phyloP scores from a whole-genome alignment of 371 early-diverging fungal genomes.

The Apophysomyces variabilis region DNA sequence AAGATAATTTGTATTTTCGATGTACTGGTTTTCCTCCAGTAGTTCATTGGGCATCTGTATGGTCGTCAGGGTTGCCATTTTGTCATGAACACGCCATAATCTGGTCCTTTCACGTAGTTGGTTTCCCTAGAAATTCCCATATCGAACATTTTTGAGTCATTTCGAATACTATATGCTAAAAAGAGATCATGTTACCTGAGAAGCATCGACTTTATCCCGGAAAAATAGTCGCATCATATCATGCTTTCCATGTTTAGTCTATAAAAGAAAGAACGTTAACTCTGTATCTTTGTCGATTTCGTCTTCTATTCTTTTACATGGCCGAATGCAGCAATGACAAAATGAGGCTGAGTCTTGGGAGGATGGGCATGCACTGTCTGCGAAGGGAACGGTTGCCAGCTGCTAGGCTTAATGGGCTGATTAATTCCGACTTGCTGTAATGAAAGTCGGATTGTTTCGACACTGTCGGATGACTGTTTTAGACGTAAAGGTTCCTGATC shows the following conservation, averaged over 20 bases:
- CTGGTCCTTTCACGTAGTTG: background rate
- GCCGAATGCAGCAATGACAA: conserved; percentile 22
- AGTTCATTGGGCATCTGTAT: background rate
- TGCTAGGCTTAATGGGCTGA: background rate
- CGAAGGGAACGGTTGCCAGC: background rate
- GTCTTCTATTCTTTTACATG: background rate
- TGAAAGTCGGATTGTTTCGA: background rate
- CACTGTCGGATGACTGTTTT: background rate
- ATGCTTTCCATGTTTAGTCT: conserved; percentile 1
- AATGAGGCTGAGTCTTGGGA: conserved; percentile 14
- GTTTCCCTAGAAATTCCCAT: background rate
- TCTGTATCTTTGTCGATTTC: background rate
- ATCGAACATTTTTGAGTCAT: too few relatives aligned
- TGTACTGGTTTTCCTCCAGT: background rate
- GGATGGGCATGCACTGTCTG: background rate
- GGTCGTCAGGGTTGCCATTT: background rate
- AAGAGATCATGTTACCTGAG: background rate
- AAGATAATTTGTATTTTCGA: background rate
- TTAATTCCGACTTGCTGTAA: background rate
- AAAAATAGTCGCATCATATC: background rate
- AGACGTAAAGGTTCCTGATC: background rate
- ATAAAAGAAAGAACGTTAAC: background rate
- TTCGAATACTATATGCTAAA: background rate
- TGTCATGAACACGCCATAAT: background rate
- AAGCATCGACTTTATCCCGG: background rate